Conservation (phyloP, 208 protist species). For the Wallacemonas sp. region DNA sequence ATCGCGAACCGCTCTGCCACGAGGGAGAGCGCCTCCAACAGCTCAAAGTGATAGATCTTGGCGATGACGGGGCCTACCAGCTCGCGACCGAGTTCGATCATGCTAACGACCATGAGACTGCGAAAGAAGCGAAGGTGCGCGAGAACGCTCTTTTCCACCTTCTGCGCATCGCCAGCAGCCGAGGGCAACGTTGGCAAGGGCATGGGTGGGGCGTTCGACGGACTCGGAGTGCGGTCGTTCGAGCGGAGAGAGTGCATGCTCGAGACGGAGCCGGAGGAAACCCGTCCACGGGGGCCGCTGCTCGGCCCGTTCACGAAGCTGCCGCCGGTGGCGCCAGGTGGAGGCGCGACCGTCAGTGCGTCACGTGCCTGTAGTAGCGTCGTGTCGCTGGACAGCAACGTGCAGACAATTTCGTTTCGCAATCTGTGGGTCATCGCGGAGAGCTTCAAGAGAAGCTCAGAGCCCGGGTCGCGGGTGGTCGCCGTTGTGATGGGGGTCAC, state of each 20-base stretch:
- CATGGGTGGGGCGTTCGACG: slow-evolving; percentile 2
- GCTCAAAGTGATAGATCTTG: slow-evolving; percentile 53
- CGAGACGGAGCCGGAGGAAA: background rate
- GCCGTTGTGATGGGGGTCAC: slow-evolving; percentile 9
- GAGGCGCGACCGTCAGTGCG: slow-evolving; percentile 45
- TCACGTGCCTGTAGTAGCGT: slow-evolving; percentile 49
- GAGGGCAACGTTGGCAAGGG: background rate
- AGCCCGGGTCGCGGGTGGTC: slow-evolving; percentile 4
- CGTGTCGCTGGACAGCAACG: slow-evolving; percentile 44
- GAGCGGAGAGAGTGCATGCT: slow-evolving; percentile 4
- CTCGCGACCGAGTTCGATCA: slow-evolving; percentile 51
- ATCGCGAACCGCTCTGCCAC: slow-evolving; percentile 73
- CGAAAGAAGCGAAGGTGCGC: slow-evolving; percentile 72
- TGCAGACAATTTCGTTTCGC: slow-evolving; percentile 63
- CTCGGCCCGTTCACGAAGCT: background rate
- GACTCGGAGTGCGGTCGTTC: slow-evolving; percentile 13
- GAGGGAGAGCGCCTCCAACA: slow-evolving; percentile 67
- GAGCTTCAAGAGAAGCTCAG: slow-evolving; percentile 27
- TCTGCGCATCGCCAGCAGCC: slow-evolving; percentile 12
- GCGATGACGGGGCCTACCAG: slow-evolving; percentile 56
- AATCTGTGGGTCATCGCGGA: slow-evolving; percentile 46
- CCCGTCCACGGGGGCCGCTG: background rate
- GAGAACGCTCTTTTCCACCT: slow-evolving; percentile 58
- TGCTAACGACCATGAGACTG: slow-evolving; percentile 52
- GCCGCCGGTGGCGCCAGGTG: background rate